Evolutionary conservation across 2,329 filamentous ascomycete genomes (phyloP).

Genomic region (Pyrenochaeta sp.): DNA sequence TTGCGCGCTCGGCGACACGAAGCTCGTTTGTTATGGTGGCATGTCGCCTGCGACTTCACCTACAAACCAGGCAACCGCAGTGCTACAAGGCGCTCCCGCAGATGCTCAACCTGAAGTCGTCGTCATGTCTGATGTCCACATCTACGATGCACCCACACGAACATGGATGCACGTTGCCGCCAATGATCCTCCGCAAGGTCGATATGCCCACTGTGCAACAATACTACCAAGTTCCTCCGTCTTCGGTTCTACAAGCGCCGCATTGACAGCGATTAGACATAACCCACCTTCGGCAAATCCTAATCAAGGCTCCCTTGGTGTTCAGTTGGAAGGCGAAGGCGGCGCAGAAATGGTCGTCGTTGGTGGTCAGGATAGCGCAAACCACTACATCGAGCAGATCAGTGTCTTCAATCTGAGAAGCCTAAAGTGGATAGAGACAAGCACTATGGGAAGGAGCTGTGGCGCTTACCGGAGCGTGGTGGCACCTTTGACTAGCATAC

Average conservation of each 20-base stretch:
- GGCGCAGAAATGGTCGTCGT: constrained; percentile 98
- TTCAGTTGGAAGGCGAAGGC: constrained; percentile 87
- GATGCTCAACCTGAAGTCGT: constrained; percentile 85
- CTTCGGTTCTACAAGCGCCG: constrained; percentile 84
- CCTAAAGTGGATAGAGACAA: constrained; percentile 93
- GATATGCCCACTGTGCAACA: constrained; percentile 95
- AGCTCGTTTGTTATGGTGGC: constrained; percentile 96
- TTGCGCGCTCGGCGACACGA: constrained; percentile 91
- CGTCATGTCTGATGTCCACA: constrained; percentile 97
- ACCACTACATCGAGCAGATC: constrained; percentile 98
- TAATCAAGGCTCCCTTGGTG: constrained; percentile 86
- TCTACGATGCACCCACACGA: constrained; percentile 84
- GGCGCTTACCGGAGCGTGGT: constrained; percentile 97
- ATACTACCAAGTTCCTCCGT: constrained; percentile 87
- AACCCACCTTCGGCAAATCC: constrained; percentile 84
- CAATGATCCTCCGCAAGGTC: constrained; percentile 84
- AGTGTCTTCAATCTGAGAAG: constrained; percentile 97
- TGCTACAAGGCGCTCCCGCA: constrained; percentile 48
- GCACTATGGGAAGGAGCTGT: constrained; percentile 86
- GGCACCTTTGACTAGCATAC: constrained; percentile 76
- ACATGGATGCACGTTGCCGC: constrained; percentile 87
- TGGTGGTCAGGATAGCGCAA: constrained; percentile 94
- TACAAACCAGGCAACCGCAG: constrained; percentile 45
- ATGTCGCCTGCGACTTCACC: constrained; percentile 81
- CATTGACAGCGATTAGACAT: constrained; percentile 86